These are phyloP conservation scores for Truncatella angustata DNA, from an alignment of 2,329 filamentous ascomycete species.

Conservation along the genomic window DNA sequence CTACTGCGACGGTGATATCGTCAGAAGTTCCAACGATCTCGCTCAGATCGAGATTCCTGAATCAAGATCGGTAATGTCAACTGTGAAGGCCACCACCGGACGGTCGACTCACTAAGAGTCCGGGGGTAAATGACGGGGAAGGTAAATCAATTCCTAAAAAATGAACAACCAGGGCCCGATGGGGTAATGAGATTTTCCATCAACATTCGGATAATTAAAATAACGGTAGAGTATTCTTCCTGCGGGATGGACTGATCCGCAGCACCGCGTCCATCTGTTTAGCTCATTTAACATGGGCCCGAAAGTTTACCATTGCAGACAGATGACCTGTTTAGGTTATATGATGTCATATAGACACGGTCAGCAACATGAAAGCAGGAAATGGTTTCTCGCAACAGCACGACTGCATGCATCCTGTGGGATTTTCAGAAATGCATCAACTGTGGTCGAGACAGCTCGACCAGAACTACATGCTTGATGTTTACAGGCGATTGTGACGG, in stretches of 20 bases:
- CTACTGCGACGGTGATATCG: too few species aligned
- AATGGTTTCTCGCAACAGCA: not conserved
- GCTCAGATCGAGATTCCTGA: too few species aligned
- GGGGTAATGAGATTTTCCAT: too few species aligned
- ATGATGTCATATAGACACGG: conserved; percentile 4
- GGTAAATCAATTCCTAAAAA: too few species aligned
- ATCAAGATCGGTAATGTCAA: too few species aligned
- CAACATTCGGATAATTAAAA: too few species aligned
- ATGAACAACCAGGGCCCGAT: too few species aligned
- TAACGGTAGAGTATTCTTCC: not conserved
- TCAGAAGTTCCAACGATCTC: too few species aligned
- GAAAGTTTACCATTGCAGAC: not conserved
- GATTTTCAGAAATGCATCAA: not conserved
- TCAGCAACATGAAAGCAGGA: not conserved
- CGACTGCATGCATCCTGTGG: not conserved
- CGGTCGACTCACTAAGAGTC: too few species aligned
- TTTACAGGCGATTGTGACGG: not conserved
- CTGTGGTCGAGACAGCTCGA: not conserved
- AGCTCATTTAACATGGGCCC: not conserved
- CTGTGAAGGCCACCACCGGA: too few species aligned
- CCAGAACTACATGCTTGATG: not conserved
- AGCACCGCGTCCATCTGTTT: not conserved
- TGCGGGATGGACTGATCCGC: not conserved
- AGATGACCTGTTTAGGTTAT: not conserved
- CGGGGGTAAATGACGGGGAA: too few species aligned